Conservation (phyloP, 768 basidiomycete species). For the Leccinum imitatum region DNA sequence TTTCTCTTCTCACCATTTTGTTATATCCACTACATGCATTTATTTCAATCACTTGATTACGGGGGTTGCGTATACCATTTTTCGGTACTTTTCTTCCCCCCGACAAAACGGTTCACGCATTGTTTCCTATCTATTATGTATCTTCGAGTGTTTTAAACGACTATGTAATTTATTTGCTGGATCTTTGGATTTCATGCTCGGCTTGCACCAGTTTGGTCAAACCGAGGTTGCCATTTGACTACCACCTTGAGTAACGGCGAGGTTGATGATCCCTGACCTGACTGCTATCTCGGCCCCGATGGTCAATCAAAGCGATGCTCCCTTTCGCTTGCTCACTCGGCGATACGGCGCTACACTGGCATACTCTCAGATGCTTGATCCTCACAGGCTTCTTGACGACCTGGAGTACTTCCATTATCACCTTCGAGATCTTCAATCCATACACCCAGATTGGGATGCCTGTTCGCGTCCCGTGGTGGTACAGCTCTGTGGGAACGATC, state of each 20-base stretch:
- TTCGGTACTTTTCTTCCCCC: not conserved
- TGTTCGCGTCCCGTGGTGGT: constrained; percentile 56
- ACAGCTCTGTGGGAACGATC: constrained; percentile 73
- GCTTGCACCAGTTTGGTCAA: not conserved
- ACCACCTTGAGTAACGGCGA: not conserved
- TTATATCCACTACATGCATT: constrained; percentile 27
- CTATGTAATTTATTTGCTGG: constrained; percentile 18
- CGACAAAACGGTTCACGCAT: constrained; percentile 1
- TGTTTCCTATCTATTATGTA: constrained; percentile 18
- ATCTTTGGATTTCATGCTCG: not conserved
- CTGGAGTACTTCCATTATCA: constrained; percentile 64
- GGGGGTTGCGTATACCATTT: constrained; percentile 23
- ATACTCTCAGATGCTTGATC: constrained; percentile 77
- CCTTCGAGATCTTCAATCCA: constrained; percentile 50
- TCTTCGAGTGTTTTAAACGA: constrained; percentile 5
- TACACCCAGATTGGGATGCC: constrained; percentile 14
- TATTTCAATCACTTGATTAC: constrained; percentile 9
- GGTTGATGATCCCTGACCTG: constrained; percentile 27
- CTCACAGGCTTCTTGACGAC: constrained; percentile 61
- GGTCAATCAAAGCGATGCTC: constrained; percentile 79
- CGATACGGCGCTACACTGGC: constrained; percentile 63
- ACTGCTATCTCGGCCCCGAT: constrained; percentile 65
- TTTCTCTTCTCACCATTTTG: constrained; percentile 2
- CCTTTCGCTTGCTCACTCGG: constrained; percentile 63
- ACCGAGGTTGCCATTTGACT: not conserved